Conservation (phyloP, 2,329 filamentous ascomycete species). For the Fusarium poae region DNA sequence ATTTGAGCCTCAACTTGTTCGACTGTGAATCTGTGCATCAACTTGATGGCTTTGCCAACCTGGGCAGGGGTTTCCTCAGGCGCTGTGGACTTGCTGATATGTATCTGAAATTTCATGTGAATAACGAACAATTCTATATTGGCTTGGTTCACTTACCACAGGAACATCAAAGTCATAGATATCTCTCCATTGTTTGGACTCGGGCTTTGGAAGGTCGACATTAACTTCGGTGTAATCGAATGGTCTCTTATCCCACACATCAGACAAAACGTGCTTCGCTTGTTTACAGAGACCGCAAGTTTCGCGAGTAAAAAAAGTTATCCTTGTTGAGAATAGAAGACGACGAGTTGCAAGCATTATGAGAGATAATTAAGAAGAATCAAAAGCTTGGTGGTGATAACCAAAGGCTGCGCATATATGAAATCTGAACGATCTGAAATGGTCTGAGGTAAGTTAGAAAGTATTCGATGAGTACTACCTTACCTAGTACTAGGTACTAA, state of each 20-base stretch:
- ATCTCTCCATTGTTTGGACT: slow-evolving; percentile 74
- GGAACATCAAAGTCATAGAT: slow-evolving; percentile 87
- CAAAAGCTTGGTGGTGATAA: neutral
- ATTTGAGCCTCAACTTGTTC: slow-evolving; percentile 77
- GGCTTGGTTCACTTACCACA: slow-evolving; percentile 67
- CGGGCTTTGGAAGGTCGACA: slow-evolving; percentile 76
- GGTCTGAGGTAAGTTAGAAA: slow-evolving; percentile 23
- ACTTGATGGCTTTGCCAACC: slow-evolving; percentile 72
- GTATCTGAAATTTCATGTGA: slow-evolving; percentile 61
- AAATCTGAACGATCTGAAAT: slow-evolving; percentile 15
- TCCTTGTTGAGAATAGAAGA: slow-evolving; percentile 69
- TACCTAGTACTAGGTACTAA: too few relatives aligned
- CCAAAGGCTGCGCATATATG: neutral
- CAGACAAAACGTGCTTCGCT: slow-evolving; percentile 75
- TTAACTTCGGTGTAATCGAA: slow-evolving; percentile 79
- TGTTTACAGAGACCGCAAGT: slow-evolving; percentile 78
- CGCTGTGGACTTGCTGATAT: slow-evolving; percentile 69
- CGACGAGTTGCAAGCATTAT: slow-evolving; percentile 66
- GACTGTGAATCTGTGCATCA: slow-evolving; percentile 82
- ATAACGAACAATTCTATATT: neutral
- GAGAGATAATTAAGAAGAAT: neutral
- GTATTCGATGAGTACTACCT: neutral
- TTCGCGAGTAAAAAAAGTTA: slow-evolving; percentile 81
- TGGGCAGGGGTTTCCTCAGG: slow-evolving; percentile 66
- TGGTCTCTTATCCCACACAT: slow-evolving; percentile 74